These are phyloP conservation scores for Scopulariopsis brevicaulis DNA, from an alignment of 2,329 filamentous ascomycete genomes.

Conservation along the genomic window DNA sequence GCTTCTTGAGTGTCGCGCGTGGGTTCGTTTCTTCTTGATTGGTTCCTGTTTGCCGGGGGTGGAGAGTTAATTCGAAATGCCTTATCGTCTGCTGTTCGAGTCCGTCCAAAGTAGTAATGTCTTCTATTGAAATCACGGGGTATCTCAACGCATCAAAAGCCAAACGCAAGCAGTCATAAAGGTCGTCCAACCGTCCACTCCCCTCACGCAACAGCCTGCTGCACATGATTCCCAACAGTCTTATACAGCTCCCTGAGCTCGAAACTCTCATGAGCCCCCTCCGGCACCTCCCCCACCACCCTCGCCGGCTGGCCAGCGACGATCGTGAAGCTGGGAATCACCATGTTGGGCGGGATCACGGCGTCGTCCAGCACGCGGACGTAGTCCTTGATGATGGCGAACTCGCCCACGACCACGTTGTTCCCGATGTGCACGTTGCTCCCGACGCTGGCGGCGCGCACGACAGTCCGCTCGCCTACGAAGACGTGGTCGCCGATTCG, in stretches of 20 bases:
- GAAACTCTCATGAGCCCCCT: constrained; percentile 55
- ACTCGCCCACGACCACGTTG: constrained; percentile 68
- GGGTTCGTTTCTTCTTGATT: background rate
- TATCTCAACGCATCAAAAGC: background rate
- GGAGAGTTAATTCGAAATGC: background rate
- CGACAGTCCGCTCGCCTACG: constrained; percentile 60
- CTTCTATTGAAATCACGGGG: background rate
- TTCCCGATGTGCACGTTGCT: constrained; percentile 79
- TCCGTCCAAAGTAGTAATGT: background rate
- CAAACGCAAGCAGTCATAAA: background rate
- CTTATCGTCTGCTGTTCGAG: background rate
- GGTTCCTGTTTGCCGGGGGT: background rate
- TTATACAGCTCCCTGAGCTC: constrained; percentile 55
- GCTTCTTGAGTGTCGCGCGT: constrained; percentile 4
- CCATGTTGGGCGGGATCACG: constrained; percentile 77
- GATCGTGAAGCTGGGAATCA: constrained; percentile 83
- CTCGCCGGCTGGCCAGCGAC: constrained; percentile 76
- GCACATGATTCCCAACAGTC: constrained; percentile 42
- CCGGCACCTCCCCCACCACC: constrained; percentile 70
- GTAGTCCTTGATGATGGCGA: constrained; percentile 89
- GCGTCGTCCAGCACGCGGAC: constrained; percentile 77
- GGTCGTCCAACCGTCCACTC: background rate
- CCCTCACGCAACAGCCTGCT: constrained; percentile 14
- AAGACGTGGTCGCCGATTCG: constrained; percentile 94
- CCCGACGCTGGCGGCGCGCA: constrained; percentile 75